These are phyloP conservation scores for Cladophialophora exuberans DNA, from an alignment of 2,329 filamentous ascomycete species.

Conservation along the genomic window DNA sequence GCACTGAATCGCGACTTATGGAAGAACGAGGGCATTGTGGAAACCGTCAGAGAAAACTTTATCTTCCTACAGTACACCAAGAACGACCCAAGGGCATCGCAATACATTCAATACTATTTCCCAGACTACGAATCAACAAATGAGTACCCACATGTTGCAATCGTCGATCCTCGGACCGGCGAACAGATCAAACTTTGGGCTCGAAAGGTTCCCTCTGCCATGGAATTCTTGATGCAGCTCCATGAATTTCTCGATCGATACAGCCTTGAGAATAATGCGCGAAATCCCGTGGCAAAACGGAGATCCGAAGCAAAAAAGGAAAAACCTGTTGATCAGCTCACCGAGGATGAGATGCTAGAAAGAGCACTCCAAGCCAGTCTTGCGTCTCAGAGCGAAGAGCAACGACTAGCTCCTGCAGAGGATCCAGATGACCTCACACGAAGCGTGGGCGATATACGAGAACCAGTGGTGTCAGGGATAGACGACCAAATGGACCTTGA, in stretches of 20 bases:
- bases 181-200: slow-evolving; percentile 98
- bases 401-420: slow-evolving; percentile 51
- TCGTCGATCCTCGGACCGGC: slow-evolving; percentile 91
- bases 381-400: slow-evolving; percentile 52
- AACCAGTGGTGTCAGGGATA: slow-evolving; percentile 52
- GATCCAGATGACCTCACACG: slow-evolving; percentile 91
- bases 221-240: slow-evolving; percentile 87
- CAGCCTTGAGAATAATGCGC: slow-evolving; percentile 82
- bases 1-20: slow-evolving; percentile 92
- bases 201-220: slow-evolving; percentile 71
- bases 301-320: slow-evolving; percentile 71
- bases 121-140: slow-evolving; percentile 76
- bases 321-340: slow-evolving; percentile 83
- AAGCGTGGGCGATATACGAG: slow-evolving; percentile 57
- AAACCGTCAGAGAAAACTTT: slow-evolving; percentile 88
- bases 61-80: slow-evolving; percentile 95
- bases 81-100: slow-evolving; percentile 73
- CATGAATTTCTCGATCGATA: slow-evolving; percentile 98
- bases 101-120: slow-evolving; percentile 93
- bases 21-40: slow-evolving; percentile 80
- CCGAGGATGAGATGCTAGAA: slow-evolving; percentile 95
- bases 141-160: slow-evolving; percentile 93
- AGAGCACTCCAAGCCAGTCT: slow-evolving; percentile 91
- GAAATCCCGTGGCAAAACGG: slow-evolving; percentile 85
- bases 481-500: slow-evolving; percentile 43